Conservation (phyloP, 768 basidiomycete species). For the Lactarius vividus region DNA sequence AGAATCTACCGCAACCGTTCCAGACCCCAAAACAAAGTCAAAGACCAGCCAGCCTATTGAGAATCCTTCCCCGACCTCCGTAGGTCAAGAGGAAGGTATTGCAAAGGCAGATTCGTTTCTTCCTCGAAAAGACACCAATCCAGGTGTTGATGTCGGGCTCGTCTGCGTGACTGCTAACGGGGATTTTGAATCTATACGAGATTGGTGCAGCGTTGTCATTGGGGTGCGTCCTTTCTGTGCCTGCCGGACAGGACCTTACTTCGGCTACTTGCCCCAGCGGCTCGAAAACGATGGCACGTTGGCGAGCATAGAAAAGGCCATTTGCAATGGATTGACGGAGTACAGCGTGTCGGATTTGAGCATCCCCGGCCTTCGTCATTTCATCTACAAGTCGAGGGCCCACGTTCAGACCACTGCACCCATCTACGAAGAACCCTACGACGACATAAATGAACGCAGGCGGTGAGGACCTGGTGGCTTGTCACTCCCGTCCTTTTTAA, state of each 20-base stretch:
- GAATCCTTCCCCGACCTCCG: background rate
- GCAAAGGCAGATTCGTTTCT: background rate
- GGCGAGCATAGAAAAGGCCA: constrained; percentile 48
- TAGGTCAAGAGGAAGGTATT: background rate
- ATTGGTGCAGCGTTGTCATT: constrained; percentile 68
- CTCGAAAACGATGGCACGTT: constrained; percentile 58
- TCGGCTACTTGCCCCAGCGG: constrained; percentile 44
- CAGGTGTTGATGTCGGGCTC: constrained; percentile 43
- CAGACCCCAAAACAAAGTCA: constrained; percentile 17
- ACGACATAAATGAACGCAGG: constrained; percentile 52
- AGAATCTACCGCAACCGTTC: constrained; percentile 1
- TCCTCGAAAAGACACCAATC: background rate
- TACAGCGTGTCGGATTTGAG: constrained; percentile 72
- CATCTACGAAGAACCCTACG: constrained; percentile 83
- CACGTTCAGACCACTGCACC: constrained; percentile 90
- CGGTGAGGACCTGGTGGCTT: constrained; percentile 43
- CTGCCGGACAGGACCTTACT: background rate
- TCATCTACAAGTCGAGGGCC: constrained; percentile 87
- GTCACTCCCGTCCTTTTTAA: constrained; percentile 22
- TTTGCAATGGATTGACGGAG: constrained; percentile 49
- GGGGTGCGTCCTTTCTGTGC: constrained; percentile 42
- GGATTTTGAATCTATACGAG: constrained; percentile 81
- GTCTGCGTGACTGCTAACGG: constrained; percentile 79
- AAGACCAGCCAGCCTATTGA: constrained; percentile 1
- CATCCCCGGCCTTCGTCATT: constrained; percentile 91